These are phyloP conservation scores for Flaveria linearis DNA, from an alignment of 129 eudicot genomes.

Conservation along the genomic window DNA sequence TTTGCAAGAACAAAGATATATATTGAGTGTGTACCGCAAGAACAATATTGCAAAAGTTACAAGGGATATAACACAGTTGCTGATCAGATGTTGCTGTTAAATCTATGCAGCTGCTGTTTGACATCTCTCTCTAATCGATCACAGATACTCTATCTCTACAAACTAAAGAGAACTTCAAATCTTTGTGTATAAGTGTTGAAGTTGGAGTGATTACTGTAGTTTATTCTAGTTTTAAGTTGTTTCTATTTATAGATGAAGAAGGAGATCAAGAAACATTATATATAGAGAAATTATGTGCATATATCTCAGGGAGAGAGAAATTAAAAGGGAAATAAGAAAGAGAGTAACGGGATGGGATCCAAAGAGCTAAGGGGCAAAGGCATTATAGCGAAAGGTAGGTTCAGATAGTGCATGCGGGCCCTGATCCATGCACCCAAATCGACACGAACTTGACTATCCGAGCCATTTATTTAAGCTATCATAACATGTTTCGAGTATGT, in stretches of 20 bases:
- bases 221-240: slow-evolving; percentile 26
- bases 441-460: slow-evolving; percentile 20
- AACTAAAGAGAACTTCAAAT: slow-evolving; percentile 23
- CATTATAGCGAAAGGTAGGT: slow-evolving; percentile 38
- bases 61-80: slow-evolving; percentile 93
- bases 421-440: slow-evolving; percentile 31
- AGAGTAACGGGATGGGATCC: slow-evolving; percentile 50
- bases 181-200: slow-evolving; percentile 25
- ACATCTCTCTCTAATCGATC: slow-evolving; percentile 38
- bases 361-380: slow-evolving; percentile 43
- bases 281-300: slow-evolving; percentile 28
- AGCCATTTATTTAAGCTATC: neutral
- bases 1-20: neutral
- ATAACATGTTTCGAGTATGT: no score
- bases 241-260: slow-evolving; percentile 37
- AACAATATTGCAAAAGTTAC: slow-evolving; percentile 96
- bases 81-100: slow-evolving; percentile 48
- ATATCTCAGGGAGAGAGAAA: slow-evolving; percentile 35
- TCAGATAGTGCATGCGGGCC: slow-evolving; percentile 57
- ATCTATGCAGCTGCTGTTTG: slow-evolving; percentile 48
- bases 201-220: slow-evolving; percentile 38
- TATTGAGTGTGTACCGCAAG: slow-evolving; percentile 67
- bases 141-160: neutral
- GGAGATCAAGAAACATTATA: slow-evolving; percentile 32
- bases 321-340: slow-evolving; percentile 23